phyloP scores from a whole-genome alignment of 192 early-diverging fungal species.

The Coemansia sp. region DNA sequence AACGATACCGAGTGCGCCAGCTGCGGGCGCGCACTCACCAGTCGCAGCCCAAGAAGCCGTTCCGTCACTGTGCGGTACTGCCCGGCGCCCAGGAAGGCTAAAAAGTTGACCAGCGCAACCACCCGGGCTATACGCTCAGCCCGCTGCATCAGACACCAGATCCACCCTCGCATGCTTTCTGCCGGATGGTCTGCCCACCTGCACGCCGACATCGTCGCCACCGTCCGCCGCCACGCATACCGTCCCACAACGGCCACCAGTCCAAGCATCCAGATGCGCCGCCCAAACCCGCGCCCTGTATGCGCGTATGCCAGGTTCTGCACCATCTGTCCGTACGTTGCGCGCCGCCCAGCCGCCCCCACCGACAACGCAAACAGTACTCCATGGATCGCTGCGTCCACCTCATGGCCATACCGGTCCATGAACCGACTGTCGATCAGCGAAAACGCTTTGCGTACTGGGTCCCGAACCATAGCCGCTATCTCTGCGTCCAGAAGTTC shows the following conservation, averaged over 20 bases:
- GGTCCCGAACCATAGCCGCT: slow-evolving; percentile 73
- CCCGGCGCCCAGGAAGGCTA: slow-evolving; percentile 80
- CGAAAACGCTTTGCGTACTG: slow-evolving; percentile 67
- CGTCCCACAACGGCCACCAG: slow-evolving; percentile 68
- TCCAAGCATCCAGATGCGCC: slow-evolving; percentile 41
- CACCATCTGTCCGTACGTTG: slow-evolving; percentile 79
- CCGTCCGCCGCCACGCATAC: slow-evolving; percentile 66
- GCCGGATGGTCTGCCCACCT: slow-evolving; percentile 74
- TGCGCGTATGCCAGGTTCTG: slow-evolving; percentile 82
- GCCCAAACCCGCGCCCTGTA: slow-evolving; percentile 51
- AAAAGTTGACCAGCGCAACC: slow-evolving; percentile 75
- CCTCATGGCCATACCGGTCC: slow-evolving; percentile 70
- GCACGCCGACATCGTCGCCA: slow-evolving; percentile 59
- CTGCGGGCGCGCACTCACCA: slow-evolving; percentile 78
- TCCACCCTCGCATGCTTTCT: slow-evolving; percentile 50
- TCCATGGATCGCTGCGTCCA: slow-evolving; percentile 65
- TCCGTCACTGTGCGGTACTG: slow-evolving; percentile 80
- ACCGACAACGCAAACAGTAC: slow-evolving; percentile 75
- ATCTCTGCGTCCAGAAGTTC: slow-evolving; percentile 80
- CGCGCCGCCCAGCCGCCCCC: slow-evolving; percentile 60
- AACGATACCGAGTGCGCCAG: slow-evolving; percentile 78
- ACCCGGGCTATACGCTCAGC: slow-evolving; percentile 63
- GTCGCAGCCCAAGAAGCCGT: slow-evolving; percentile 75
- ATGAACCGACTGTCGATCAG: slow-evolving; percentile 55
- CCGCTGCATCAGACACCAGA: slow-evolving; percentile 60